Percentiles rank a stretch among this genome's conserved stretches.
phyloP scores from a whole-genome alignment of 768 basidiomycete genomes.

The Leccinum longicurvipes region DNA sequence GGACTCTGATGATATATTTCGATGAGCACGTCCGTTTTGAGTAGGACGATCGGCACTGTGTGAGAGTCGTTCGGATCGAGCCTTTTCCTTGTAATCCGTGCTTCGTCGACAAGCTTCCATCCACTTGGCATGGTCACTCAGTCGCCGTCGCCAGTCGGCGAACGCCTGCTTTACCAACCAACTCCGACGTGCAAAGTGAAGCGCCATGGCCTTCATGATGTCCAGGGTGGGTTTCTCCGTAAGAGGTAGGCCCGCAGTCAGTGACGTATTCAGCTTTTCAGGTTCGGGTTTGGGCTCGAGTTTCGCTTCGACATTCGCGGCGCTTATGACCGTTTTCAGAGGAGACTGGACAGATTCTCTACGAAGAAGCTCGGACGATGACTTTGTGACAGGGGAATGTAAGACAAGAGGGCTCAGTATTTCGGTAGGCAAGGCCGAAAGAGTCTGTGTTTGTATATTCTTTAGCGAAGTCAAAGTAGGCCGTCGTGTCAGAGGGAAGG shows the following conservation, averaged over 20 bases:
- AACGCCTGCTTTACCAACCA: slow-evolving; percentile 42
- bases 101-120: slow-evolving; percentile 59
- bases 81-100: slow-evolving; percentile 56
- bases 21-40: slow-evolving; percentile 21
- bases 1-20: slow-evolving; percentile 22
- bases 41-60: slow-evolving; percentile 15
- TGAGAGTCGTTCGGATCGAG: slow-evolving; percentile 35
- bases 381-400: slow-evolving; percentile 24
- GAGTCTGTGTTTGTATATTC: slow-evolving; percentile 24
- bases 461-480: slow-evolving; percentile 19
- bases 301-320: slow-evolving; percentile 9
- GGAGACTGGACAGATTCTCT: slow-evolving; percentile 26
- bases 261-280: slow-evolving; percentile 7
- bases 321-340: slow-evolving; percentile 18
- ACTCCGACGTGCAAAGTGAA: slow-evolving; percentile 41
- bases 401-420: slow-evolving; percentile 31
- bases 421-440: slow-evolving; percentile 25
- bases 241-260: background rate
- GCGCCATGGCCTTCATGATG: slow-evolving; percentile 39
- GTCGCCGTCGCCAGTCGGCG: slow-evolving; percentile 44
- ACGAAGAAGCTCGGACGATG: slow-evolving; percentile 14
- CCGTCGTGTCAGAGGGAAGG: slow-evolving; percentile 12
- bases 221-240: slow-evolving; percentile 16
- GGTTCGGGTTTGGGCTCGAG: slow-evolving; percentile 1
- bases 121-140: slow-evolving; percentile 50